Percentiles rank a stretch among this genome's conserved stretches.
phyloP scores from a whole-genome alignment of 768 basidiomycete species.

The Nidula microcarpa region DNA sequence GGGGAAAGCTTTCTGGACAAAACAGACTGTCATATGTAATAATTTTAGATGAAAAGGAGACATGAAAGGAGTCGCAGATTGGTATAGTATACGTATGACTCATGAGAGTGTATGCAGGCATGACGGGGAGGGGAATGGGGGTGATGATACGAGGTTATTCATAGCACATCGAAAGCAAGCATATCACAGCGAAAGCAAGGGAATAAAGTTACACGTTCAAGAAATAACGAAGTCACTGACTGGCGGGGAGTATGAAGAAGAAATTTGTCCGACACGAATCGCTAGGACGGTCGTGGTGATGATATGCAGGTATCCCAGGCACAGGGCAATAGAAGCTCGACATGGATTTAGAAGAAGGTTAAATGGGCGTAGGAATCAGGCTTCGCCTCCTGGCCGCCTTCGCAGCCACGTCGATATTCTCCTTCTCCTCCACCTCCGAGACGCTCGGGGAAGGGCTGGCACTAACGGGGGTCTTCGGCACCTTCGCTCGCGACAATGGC shows the following conservation, averaged over 20 bases:
- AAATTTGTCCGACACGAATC: background rate
- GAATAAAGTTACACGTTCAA: background rate
- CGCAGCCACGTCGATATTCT: conserved; percentile 40
- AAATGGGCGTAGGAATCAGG: conserved; percentile 24
- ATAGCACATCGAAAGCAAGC: background rate
- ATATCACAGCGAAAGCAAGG: background rate
- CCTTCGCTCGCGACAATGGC: conserved; percentile 27
- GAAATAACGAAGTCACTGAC: background rate
- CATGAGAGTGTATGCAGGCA: too few relatives aligned
- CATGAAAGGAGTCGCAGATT: background rate
- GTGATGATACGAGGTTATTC: background rate
- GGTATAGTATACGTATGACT: too few relatives aligned
- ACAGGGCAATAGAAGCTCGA: background rate
- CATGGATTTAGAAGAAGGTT: background rate
- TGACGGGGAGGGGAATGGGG: background rate
- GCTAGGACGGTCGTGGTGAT: too few relatives aligned
- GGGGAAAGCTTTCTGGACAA: too few relatives aligned
- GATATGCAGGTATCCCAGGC: too few relatives aligned
- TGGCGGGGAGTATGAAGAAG: background rate
- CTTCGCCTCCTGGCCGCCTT: conserved; percentile 22
- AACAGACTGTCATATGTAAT: too few relatives aligned
- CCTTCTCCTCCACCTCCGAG: conserved; percentile 53
- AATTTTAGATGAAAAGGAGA: background rate
- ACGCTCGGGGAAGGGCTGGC: conserved; percentile 34
- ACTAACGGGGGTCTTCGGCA: conserved; percentile 25